These are phyloP conservation scores for Globisporangium viniferum DNA, from an alignment of 352 stramenopile genomes.

Conservation along the genomic window DNA sequence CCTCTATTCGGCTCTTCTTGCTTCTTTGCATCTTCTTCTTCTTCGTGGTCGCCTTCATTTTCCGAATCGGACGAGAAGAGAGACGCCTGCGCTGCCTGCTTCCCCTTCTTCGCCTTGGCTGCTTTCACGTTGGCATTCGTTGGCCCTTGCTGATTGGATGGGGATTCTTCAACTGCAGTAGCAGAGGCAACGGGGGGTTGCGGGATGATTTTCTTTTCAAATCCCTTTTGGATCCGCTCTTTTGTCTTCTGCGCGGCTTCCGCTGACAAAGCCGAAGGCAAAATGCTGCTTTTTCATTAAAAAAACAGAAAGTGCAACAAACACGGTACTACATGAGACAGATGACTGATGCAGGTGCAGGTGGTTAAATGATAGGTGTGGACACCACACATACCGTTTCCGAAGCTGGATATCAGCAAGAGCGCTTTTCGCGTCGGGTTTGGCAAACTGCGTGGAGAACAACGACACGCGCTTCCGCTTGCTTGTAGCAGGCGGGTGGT, in stretches of 20 bases:
- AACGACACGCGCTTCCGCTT: conserved; percentile 16
- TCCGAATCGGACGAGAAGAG: conserved; percentile 18
- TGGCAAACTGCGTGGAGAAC: conserved; percentile 13
- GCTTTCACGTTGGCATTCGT: not conserved
- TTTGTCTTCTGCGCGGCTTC: conserved; percentile 27
- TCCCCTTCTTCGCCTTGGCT: not conserved
- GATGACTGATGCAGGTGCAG: not conserved
- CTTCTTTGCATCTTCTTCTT: not conserved
- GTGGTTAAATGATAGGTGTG: not conserved
- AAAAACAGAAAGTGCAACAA: not conserved
- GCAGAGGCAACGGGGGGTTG: too few relatives aligned
- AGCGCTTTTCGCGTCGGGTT: conserved; percentile 10
- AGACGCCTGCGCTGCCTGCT: not conserved
- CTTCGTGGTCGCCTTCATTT: not conserved
- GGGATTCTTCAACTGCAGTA: too few relatives aligned
- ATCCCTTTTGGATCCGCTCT: conserved; percentile 39
- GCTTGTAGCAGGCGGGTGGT: conserved; percentile 1
- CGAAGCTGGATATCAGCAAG: not conserved
- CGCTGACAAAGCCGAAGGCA: conserved; percentile 38
- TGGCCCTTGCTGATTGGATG: not conserved
- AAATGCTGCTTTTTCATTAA: not conserved
- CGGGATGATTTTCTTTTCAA: conserved; percentile 20
- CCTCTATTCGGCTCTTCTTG: not conserved
- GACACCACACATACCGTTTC: conserved; percentile 4
- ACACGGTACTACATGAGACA: not conserved